Evolutionary conservation across 805 yeast species (phyloP).

Genomic region (Schwanniomyces polymorphus): DNA sequence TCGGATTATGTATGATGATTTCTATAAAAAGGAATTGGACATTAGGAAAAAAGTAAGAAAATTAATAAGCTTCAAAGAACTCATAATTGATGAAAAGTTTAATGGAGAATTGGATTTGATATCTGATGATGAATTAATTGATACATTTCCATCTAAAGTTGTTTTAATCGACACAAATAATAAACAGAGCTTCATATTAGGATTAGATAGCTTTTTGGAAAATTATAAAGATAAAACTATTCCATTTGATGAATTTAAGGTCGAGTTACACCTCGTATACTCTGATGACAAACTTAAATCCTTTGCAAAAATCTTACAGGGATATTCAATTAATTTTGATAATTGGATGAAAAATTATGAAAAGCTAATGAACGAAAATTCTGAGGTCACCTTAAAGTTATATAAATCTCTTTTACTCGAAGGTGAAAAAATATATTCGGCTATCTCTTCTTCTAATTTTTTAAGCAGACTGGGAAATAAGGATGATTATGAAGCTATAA

Average conservation of each 20-base stretch:
- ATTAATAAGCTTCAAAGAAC: slow-evolving; percentile 28
- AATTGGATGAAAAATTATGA: slow-evolving; percentile 54
- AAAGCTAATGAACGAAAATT: slow-evolving; percentile 33
- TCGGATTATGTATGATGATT: slow-evolving; percentile 27
- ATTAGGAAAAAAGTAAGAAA: slow-evolving; percentile 38
- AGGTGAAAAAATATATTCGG: slow-evolving; percentile 52
- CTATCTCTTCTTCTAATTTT: slow-evolving; percentile 28
- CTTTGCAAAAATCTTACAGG: slow-evolving; percentile 33
- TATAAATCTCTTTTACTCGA: slow-evolving; percentile 49
- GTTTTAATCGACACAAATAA: slow-evolving; percentile 31
- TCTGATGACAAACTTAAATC: slow-evolving; percentile 53
- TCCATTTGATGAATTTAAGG: slow-evolving; percentile 13
- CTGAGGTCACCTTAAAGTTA: slow-evolving; percentile 47
- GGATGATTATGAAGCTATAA: slow-evolving; percentile 10
- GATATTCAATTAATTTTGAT: slow-evolving; percentile 45
- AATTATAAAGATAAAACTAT: slow-evolving; percentile 4
- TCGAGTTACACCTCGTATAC: slow-evolving; percentile 47
- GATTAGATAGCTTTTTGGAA: slow-evolving; percentile 30
- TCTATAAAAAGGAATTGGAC: slow-evolving; percentile 44
- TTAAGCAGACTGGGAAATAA: slow-evolving; percentile 8
- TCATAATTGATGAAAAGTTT: slow-evolving; percentile 29
- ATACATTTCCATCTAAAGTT: slow-evolving; percentile 56
- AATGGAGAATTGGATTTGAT: slow-evolving; percentile 37
- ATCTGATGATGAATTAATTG: slow-evolving; percentile 53
- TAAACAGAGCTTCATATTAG: slow-evolving; percentile 31